These are phyloP conservation scores for Cadophora gregata DNA, from an alignment of 2,329 filamentous ascomycete genomes.

Conservation along the genomic window DNA sequence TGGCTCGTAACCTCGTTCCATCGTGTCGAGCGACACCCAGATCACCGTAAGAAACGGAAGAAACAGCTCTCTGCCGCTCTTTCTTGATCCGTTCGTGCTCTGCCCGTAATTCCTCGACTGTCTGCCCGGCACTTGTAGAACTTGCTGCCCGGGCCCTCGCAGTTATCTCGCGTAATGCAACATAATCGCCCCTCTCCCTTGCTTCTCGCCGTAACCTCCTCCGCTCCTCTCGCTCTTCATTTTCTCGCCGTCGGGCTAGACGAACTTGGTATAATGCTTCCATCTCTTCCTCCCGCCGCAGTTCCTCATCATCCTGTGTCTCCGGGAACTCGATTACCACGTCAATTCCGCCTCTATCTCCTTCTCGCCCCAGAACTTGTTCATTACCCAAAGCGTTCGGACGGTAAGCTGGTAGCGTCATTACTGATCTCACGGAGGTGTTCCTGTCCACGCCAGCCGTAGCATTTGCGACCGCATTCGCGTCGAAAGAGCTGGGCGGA, in stretches of 20 bases:
- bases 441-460: conserved; percentile 70
- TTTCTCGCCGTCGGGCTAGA: conserved; percentile 74
- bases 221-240: conserved; percentile 79
- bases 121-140: conserved; percentile 45
- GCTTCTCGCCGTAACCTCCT: conserved; percentile 74
- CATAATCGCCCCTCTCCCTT: conserved; percentile 70
- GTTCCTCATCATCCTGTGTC: conserved; percentile 75
- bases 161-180: conserved; percentile 69
- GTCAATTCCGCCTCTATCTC: conserved; percentile 90
- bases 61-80: conserved; percentile 69
- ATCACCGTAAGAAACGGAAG: conserved; percentile 77
- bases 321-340: conserved; percentile 86
- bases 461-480: conserved; percentile 21
- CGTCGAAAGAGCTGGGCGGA: conserved; percentile 29
- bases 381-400: conserved; percentile 75
- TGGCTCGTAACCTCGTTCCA: conserved; percentile 75
- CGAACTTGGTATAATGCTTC: conserved; percentile 90
- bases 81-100: conserved; percentile 62
- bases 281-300: conserved; percentile 90
- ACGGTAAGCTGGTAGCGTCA: conserved; percentile 89
- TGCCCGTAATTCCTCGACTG: conserved; percentile 64
- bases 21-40: conserved; percentile 79
- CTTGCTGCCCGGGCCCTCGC: conserved; percentile 57
- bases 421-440: conserved; percentile 88
- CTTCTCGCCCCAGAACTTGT: conserved; percentile 83